These are phyloP conservation scores for Turnera subulata DNA, from an alignment of 345 rosid species.

Conservation along the genomic window DNA sequence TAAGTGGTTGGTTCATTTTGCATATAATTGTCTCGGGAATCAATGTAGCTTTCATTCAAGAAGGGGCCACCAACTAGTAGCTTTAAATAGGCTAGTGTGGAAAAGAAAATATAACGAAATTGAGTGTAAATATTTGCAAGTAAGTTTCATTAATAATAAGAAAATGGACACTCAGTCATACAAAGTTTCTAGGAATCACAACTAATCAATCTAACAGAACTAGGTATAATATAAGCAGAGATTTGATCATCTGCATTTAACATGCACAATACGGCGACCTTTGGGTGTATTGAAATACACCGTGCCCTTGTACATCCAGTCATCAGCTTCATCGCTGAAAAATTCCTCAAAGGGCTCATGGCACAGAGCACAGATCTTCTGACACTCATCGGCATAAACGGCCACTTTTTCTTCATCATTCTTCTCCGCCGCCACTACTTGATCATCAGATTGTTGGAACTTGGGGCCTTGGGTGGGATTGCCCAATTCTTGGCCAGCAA, in stretches of 20 bases:
- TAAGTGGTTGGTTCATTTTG: not conserved
- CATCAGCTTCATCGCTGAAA: slow-evolving; percentile 40
- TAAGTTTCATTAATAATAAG: no score
- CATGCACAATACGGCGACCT: not conserved
- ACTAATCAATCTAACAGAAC: no score
- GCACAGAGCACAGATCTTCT: slow-evolving; percentile 31
- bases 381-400: slow-evolving; percentile 26
- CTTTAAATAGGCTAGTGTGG: no score
- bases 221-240: no score
- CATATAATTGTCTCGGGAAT: not conserved
- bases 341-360: slow-evolving; percentile 40
- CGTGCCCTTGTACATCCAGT: slow-evolving; percentile 45
- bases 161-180: no score
- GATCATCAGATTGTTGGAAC: not conserved
- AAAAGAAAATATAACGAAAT: no score
- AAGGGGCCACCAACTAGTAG: not conserved
- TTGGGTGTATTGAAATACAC: slow-evolving; percentile 19
- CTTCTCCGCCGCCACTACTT: not conserved
- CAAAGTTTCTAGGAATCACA: no score
- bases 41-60: not conserved
- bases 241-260: not conserved
- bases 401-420: slow-evolving; percentile 10
- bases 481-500: not conserved
- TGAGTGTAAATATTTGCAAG: no score
- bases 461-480: not conserved